phyloP scores from a whole-genome alignment of 106 monocot species.

The Gastrodia elata region DNA sequence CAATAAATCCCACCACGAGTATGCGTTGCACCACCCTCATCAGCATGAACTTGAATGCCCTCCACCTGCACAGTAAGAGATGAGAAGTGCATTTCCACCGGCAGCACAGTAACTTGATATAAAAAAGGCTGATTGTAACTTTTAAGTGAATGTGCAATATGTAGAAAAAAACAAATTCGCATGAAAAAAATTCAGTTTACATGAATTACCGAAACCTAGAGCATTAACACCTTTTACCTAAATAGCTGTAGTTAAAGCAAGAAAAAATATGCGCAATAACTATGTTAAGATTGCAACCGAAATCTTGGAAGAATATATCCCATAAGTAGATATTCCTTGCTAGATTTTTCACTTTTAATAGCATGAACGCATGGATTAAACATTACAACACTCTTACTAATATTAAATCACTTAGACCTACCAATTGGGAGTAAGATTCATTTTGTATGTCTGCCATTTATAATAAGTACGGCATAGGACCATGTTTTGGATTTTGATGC shows the following conservation, averaged over 20 bases:
- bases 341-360: too few relatives aligned
- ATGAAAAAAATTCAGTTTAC: neutral
- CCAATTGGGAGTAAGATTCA: too few relatives aligned
- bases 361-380: too few relatives aligned
- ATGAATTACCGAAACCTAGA: too few relatives aligned
- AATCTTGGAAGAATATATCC: neutral
- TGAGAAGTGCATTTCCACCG: neutral
- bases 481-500: too few relatives aligned
- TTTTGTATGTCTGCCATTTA: too few relatives aligned
- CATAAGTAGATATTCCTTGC: too few relatives aligned
- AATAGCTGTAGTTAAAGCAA: neutral
- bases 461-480: too few relatives aligned
- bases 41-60: conserved; percentile 80
- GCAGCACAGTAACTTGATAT: neutral
- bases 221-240: neutral
- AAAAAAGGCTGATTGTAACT: neutral
- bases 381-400: too few relatives aligned
- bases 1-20: conserved; percentile 93
- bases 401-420: too few relatives aligned
- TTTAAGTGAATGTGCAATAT: neutral
- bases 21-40: conserved; percentile 84
- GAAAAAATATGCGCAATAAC: neutral
- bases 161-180: neutral
- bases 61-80: conserved; percentile 51
- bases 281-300: too few relatives aligned